Base-by-base conservation (phyloP, 352 stramenopile genomes). In the Phytophthora sansomeana region DNA sequence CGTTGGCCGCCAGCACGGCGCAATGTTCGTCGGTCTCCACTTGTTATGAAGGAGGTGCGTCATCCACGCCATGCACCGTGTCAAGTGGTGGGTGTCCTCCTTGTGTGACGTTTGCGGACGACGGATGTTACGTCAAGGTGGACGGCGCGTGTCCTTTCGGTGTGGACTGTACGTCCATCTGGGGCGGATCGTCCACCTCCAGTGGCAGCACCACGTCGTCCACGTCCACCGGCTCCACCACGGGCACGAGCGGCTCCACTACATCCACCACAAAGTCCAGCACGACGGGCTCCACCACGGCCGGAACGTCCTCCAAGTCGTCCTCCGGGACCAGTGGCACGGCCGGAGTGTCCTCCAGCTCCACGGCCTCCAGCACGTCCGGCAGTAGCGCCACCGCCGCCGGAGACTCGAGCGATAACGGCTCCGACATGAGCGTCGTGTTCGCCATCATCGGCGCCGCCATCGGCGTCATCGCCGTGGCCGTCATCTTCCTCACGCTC, bases 391-490 rank as follows among this genome's bases (percentile, higher is more conserved):
- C 36, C 32, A 46, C 47, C 5, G 30, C 43, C 11, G 48, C 69
- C 1, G 54, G 46, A 51, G 53, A 64, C 4, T 66, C 70, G 16
- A 64, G 30, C 19, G 55, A 38, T 32, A 38, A 57, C 29, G 73
- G 80, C 11, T 86, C 70, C 0, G 81, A 91, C 63, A 87, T 91
- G 81, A 91, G 76, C 41, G 78, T 90, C 52, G 78, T 92, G 33
- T 92, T 92, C 32, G 84, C 76, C 11, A 92, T 92, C 51, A 88
- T 92, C 36, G 84, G 84, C 11, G 84, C 81, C 13, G 82, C 84
- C 2, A 92, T 92, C 36, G 84, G 84, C 44, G 81, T 92, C n/a
- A 91, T 92, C 62, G 84, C 84, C 10, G 84, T 92, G 9, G 84
- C 78, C 16, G 75, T 92, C 3, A 92, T 92, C 42, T 92, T 92